Evolutionary conservation across 2,329 filamentous ascomycete genomes (phyloP), one percentile per base, ranked within the genome.

Genomic region (Pseudocercospora fuligena): DNA sequence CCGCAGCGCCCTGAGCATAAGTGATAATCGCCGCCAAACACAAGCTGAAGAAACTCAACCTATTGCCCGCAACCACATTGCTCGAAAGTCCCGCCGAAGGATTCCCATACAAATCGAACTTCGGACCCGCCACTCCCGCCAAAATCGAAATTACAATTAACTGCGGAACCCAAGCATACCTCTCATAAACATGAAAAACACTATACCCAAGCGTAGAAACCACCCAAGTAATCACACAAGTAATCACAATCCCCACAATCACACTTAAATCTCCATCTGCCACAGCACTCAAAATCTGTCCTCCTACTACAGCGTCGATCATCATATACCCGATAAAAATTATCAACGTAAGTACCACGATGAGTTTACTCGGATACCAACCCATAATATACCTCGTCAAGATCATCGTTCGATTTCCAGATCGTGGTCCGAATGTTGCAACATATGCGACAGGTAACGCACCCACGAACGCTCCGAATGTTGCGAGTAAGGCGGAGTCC

Each of bases 41-140:
- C 56, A 92, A 81, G 11, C 87, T 89, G 77, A 93, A 90, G 78
- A 91, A 93, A 4, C 88, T 90, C 33, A 92, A 80, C 2, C 86
- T 80, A 67, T 87, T 86, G 23, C 86, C 88, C 14, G 81, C 79
- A 7, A 89, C 73, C 1, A 86, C 87, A 51, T 81, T 77, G 1
- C 56, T 8, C 14, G 81, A 72, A 54, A 86, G 80, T n/a, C 85
- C 87, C 0, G 78, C 76, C 1, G 85, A 88, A 2, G 81, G 77
- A 1, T 83, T 82, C 1, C 80, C 77, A 25, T 71, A 67, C 1
- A 85, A 77, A 69, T 91, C 86, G 72, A 89, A 91, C 16, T 85
- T 81, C 1, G 84, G 82, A 0, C 87, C 87, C 1, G 88, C 87
- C 1, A 86, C 84, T 2, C 89, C 89, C 46, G 86, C 86, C 0